phyloP scores from a whole-genome alignment of 2,329 filamentous ascomycete genomes.

The Amylocarpus encephaloides region DNA sequence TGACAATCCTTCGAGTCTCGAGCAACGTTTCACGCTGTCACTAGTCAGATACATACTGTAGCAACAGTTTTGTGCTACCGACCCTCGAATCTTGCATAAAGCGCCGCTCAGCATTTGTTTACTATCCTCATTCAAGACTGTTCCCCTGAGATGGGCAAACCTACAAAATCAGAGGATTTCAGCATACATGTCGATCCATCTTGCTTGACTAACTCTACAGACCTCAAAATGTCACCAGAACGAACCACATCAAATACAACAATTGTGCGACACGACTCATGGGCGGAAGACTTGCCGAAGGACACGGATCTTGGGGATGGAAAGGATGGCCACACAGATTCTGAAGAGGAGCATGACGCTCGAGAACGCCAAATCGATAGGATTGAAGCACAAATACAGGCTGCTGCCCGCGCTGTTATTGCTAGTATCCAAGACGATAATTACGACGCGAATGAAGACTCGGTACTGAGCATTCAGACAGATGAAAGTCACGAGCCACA shows the following conservation, averaged over 20 bases:
- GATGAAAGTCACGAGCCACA: conserved; percentile 27
- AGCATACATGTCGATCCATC: conserved; percentile 29
- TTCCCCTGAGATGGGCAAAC: conserved; percentile 19
- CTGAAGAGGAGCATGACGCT: conserved; percentile 17
- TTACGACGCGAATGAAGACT: conserved; percentile 27
- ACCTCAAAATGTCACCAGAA: conserved; percentile 19
- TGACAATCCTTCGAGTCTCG: background rate
- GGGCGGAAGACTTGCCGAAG: background rate
- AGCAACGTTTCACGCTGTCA: background rate
- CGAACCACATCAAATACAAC: conserved; percentile 21
- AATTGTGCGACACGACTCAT: conserved; percentile 20
- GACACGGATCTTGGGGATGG: background rate
- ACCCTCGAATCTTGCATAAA: no score
- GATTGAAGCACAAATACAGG: conserved; percentile 48
- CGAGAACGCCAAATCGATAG: conserved; percentile 23
- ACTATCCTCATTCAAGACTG: background rate
- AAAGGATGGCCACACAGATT: conserved; percentile 4
- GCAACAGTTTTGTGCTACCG: no score
- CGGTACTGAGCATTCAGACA: conserved; percentile 30
- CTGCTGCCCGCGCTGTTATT: conserved; percentile 45
- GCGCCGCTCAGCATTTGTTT: no score
- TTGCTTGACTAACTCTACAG: conserved; percentile 21
- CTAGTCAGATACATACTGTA: background rate
- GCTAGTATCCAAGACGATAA: conserved; percentile 39
- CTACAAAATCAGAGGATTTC: conserved; percentile 21